These are phyloP conservation scores for Sclerotinia nivalis DNA, from an alignment of 2,329 filamentous ascomycete genomes.

Conservation along the genomic window DNA sequence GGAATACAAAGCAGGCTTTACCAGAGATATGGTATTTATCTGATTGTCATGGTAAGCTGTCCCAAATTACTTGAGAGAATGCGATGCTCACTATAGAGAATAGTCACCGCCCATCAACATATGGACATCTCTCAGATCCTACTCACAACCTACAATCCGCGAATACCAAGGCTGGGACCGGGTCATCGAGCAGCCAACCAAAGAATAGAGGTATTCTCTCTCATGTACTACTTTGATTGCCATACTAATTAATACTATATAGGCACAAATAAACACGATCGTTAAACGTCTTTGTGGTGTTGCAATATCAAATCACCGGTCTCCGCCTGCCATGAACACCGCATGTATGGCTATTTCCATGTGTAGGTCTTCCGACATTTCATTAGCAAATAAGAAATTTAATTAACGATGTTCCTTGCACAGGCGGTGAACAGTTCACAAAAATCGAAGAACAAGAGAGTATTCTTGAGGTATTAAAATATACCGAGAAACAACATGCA, in stretches of 20 bases:
- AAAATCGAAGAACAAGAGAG: conserved; percentile 38
- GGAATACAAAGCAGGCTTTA: conserved; percentile 20
- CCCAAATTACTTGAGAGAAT: background rate
- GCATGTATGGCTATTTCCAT: conserved; percentile 41
- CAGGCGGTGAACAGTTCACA: conserved; percentile 39
- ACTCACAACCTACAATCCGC: conserved; percentile 45
- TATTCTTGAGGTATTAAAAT: conserved; percentile 37
- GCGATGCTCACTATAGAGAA: background rate
- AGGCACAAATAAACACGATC: conserved; percentile 28
- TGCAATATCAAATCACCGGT: conserved; percentile 30
- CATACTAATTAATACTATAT: background rate
- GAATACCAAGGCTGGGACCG: conserved; percentile 32
- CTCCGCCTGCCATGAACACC: conserved; percentile 39
- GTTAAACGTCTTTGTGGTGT: conserved; percentile 32
- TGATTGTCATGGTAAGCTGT: conserved; percentile 32
- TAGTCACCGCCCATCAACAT: conserved; percentile 45
- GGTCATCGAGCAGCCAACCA: conserved; percentile 24
- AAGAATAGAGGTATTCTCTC: conserved; percentile 27
- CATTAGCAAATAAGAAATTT: background rate
- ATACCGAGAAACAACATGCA: conserved; percentile 37
- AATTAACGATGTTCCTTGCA: background rate
- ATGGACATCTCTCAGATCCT: conserved; percentile 46
- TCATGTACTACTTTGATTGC: background rate
- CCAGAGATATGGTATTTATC: conserved; percentile 34
- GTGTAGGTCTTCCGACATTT: conserved; percentile 28